Evolutionary conservation across 495 filamentous ascomycete genomes (phyloP), one percentile per base, ranked within the genome.

Genomic region (Achaetomiella virescens): DNA sequence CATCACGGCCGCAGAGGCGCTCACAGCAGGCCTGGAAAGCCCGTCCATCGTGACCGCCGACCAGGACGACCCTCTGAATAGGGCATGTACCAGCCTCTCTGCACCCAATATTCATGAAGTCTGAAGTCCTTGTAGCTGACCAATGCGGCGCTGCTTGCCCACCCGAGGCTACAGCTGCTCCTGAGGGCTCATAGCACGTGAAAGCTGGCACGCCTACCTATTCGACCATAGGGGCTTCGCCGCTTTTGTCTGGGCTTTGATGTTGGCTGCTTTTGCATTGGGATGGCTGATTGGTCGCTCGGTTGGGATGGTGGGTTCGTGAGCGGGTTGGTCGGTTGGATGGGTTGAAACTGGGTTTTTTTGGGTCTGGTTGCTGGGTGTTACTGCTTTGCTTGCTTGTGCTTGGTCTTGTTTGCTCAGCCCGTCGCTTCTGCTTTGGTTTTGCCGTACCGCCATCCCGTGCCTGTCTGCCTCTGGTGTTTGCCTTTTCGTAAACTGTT

Each of bases 51-150:
- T 82, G 21, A 71, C 84, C 48, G 77, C 78, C 55, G 81, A 84
- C 53, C 77, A 80, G 64, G 79, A 82, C 31, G 84, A 91, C 77
- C 81, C 85, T 38, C 70, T 90, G 68, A 84, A 84, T 63, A 80
- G 84, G 77, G 86, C 89, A 80, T 76, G 83, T 80, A 70, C 59
- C 61, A 71, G 61, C 59, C 69, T 75, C 56, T 72, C 66, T 54
- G 72, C 68, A 75, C 67, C 69, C 29, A 74, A 75, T 63, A 63
- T 65, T 38, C 63, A 69, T 44, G 36, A 59, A 12, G 31, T 31
- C 17, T 20, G n/a, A 61, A 51, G 27, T 31, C 27, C 27, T 4
- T 31, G 62, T 53, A 64, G 48, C 57, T 48, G 59, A 43, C 52
- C 60, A n/a, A 57, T 50, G 54, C 52, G 41, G 64, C 49, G 49